Conservation (phyloP, 805 yeast species). For the Jamesozyma gamospora region DNA sequence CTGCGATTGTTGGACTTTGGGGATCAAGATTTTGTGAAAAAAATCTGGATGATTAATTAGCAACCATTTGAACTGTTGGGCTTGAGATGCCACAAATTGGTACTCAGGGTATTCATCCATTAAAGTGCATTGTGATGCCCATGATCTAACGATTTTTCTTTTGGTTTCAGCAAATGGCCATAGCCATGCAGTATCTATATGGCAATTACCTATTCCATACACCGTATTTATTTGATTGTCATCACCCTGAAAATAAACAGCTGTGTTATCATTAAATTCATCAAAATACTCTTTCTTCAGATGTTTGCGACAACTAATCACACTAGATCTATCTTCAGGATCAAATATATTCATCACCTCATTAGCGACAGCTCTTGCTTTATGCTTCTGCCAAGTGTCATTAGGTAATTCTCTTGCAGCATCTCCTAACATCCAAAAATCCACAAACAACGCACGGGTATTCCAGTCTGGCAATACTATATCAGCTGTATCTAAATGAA, state of each 20-base stretch:
- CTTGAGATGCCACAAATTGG: slow-evolving; percentile 89
- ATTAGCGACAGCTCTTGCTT: slow-evolving; percentile 72
- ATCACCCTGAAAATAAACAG: slow-evolving; percentile 45
- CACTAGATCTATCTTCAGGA: slow-evolving; percentile 47
- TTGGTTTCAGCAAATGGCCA: slow-evolving; percentile 99
- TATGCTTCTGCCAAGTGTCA: slow-evolving; percentile 70
- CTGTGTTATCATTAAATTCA: slow-evolving; percentile 46
- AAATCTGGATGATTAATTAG: slow-evolving; percentile 77
- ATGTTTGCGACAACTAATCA: slow-evolving; percentile 58
- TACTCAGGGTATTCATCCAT: slow-evolving; percentile 88
- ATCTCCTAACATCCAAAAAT: slow-evolving; percentile 82
- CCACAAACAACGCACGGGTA: slow-evolving; percentile 68
- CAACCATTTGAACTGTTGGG: slow-evolving; percentile 93
- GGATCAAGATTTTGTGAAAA: slow-evolving; percentile 46
- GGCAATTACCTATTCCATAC: slow-evolving; percentile 87
- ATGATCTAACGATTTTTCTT: slow-evolving; percentile 84
- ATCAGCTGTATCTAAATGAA: slow-evolving; percentile 60
- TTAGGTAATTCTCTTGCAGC: slow-evolving; percentile 80
- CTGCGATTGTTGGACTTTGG: slow-evolving; percentile 58
- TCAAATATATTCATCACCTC: slow-evolving; percentile 79
- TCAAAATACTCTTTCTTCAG: slow-evolving; percentile 53
- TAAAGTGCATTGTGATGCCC: slow-evolving; percentile 85
- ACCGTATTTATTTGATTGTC: slow-evolving; percentile 42
- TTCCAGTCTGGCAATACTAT: slow-evolving; percentile 70
- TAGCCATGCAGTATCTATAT: slow-evolving; percentile 96